phyloP scores from a whole-genome alignment of 106 monocot species.

The Alisma plantagoaquatica region DNA sequence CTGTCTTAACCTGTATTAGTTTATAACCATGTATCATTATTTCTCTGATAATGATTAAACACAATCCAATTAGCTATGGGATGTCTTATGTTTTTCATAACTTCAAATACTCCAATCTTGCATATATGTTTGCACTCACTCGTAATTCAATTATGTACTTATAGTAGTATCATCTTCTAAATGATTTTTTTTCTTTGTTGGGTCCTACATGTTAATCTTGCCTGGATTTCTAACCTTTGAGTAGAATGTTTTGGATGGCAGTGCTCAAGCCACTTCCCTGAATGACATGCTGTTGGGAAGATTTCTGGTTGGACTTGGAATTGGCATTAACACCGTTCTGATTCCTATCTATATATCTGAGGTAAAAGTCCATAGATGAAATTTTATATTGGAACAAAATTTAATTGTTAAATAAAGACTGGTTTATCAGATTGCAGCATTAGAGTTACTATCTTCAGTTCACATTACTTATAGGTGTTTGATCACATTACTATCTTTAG shows the following conservation, averaged over 20 bases:
- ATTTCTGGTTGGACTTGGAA: constrained; percentile 90
- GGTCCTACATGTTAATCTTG: not conserved
- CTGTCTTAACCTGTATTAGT: no score
- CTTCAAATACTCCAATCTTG: no score
- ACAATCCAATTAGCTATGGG: no score
- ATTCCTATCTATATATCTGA: constrained; percentile 85
- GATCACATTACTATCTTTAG: no score
- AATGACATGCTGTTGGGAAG: constrained; percentile 78
- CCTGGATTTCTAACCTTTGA: not conserved
- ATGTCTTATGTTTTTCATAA: no score
- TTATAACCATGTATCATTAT: no score
- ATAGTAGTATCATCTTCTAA: not conserved
- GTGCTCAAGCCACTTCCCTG: constrained; percentile 80
- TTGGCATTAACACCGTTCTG: constrained; percentile 82
- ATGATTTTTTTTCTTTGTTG: not conserved
- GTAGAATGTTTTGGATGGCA: constrained; percentile 9
- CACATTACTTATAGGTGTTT: no score
- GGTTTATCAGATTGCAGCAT: no score
- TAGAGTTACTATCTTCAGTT: no score
- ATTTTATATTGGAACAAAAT: not conserved
- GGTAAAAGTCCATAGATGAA: constrained; percentile 23
- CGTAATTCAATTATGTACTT: not conserved
- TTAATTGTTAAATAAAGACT: no score
- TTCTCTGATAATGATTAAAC: no score
- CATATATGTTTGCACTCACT: no score